Base-by-base conservation (phyloP, 2,329 filamentous ascomycete genomes). In the Talaromyces sp. region DNA sequence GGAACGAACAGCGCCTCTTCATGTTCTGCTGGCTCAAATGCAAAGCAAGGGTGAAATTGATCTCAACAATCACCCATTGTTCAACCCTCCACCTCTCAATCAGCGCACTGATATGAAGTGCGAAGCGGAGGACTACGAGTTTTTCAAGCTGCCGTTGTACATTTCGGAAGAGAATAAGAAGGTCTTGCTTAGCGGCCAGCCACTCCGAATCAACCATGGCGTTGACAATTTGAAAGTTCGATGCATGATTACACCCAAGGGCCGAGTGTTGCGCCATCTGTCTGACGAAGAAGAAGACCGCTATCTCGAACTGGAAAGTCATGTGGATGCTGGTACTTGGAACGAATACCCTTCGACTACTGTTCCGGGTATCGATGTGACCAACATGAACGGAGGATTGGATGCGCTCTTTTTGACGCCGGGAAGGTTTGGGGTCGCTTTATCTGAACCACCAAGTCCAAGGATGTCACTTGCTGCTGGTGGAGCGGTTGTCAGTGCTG, bases 211-310 rank as follows among this genome's bases (percentile, higher is more conserved):
- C 43, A 76, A 78, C 15, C 67, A 71, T 11, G 73, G 76, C 6
- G 74, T 73, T 34, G 72, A 71, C 36, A 69, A 74, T 47, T 70
- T 81, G n/a, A 79, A 81, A 61, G 72, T 76, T 31, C 75, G 78
- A 40, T 79, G 78, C 61, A 70, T 83, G 29, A 78, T 83, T 61
- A 82, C 78, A 11, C 80, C 81, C 13, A 74, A 76, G 27, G 81
- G 81, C 2, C 78, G 76, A 62, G 75, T 82, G 3, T 71, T 83
- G 27, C 77, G 77, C 51, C 80, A 82, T 68, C 69, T 83, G 13
- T 77, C 77, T 4, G 68, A 72, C 2, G 79, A 80, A n/a, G 81
- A 83, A 69, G 80, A 81, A 66, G 76, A 81, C 19, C 76, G 75
- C 25, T 80, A 81, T 49, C 72, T 83, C 1, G 75, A 75, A n/a